Percentiles rank a stretch among this genome's conserved stretches.
Conservation (phyloP, 2,329 filamentous ascomycete genomes). For the Penicillium sp. region DNA sequence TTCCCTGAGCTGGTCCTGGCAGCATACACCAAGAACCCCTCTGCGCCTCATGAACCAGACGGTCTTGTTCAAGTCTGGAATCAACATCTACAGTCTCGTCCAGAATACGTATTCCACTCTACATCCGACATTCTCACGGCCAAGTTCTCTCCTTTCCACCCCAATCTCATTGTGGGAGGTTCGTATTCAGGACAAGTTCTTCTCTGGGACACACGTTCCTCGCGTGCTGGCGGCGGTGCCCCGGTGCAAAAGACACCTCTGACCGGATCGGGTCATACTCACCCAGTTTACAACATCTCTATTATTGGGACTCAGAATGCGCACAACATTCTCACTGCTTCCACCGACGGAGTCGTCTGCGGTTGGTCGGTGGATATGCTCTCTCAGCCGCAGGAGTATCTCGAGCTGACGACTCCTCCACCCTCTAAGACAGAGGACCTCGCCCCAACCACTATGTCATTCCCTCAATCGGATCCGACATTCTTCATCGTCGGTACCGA, state of each 20-base stretch:
- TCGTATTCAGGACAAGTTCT: conserved; percentile 96
- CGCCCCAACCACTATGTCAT: conserved; percentile 89
- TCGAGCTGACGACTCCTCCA: conserved; percentile 80
- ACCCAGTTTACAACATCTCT: conserved; percentile 91
- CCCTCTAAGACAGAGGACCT: conserved; percentile 92
- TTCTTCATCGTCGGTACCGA: conserved; percentile 97
- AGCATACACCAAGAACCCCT: conserved; percentile 95
- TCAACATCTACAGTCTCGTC: conserved; percentile 85
- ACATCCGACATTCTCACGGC: conserved; percentile 93
- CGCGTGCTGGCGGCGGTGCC: conserved; percentile 62
- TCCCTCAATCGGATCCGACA: conserved; percentile 91
- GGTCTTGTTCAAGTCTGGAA: conserved; percentile 98
- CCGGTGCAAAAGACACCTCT: conserved; percentile 95
- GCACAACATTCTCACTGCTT: conserved; percentile 96
- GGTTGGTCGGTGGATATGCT: conserved; percentile 98
- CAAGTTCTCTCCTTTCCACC: conserved; percentile 98
- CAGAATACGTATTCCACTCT: conserved; percentile 95
- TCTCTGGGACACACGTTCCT: conserved; percentile 92
- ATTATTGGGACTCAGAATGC: conserved; percentile 98
- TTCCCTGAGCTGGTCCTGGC: conserved; percentile 90
- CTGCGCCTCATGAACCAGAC: conserved; percentile 88
- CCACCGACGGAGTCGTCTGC: conserved; percentile 93
- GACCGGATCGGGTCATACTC: conserved; percentile 91
- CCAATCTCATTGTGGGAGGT: conserved; percentile 91
- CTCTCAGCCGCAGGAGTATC: conserved; percentile 88